phyloP scores from a whole-genome alignment of 129 eudicot species.

The sunflower (Helianthus annuus) region HanXRQr2.0-SUNRISE NC_035434.2:104730053-104730552 shows the following conservation, averaged over 20 bases:
- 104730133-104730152: constrained; percentile 35
- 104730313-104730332: constrained; percentile 6
- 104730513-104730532: constrained; percentile 35
- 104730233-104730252: constrained; percentile 22
- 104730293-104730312: constrained; percentile 19
- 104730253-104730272: constrained; percentile 29
- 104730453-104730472: constrained; percentile 34
- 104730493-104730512: constrained; percentile 35
- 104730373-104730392: constrained; percentile 27
- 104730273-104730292: constrained; percentile 13
- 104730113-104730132: constrained; percentile 39
- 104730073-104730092: constrained; percentile 24
- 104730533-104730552: constrained; percentile 22
- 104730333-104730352: constrained; percentile 23
- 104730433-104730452: constrained; percentile 26
- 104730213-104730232: constrained; percentile 23
- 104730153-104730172: constrained; percentile 43
- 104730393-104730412: constrained; percentile 30
- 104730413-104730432: constrained; percentile 25
- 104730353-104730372: constrained; percentile 20
- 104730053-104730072: constrained; percentile 26
- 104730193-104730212: constrained; percentile 28
- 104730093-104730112: constrained; percentile 33
- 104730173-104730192: constrained; percentile 22
- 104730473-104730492: constrained; percentile 37